phyloP scores from a whole-genome alignment of 257 asterid species.

The Euphrasia confusa region DNA sequence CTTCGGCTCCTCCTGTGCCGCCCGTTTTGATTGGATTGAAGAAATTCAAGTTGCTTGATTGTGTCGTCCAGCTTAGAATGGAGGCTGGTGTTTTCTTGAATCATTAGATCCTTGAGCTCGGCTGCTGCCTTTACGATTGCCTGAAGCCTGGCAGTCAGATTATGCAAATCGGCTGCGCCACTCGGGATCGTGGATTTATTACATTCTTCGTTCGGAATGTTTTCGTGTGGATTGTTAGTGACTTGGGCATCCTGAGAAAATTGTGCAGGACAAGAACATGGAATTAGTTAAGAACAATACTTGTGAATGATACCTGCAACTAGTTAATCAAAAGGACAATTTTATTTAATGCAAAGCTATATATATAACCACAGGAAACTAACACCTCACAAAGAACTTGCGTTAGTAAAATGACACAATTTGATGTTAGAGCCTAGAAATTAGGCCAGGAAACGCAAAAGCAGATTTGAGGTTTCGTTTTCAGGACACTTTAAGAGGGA shows the following conservation, averaged over 20 bases:
- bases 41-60: conserved; percentile 53
- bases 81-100: conserved; percentile 50
- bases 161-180: conserved; percentile 41
- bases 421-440: too few species aligned
- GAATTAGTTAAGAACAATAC: conserved; percentile 12
- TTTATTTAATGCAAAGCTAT: too few species aligned
- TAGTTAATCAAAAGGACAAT: not conserved
- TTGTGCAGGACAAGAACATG: conserved; percentile 18
- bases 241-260: conserved; percentile 42
- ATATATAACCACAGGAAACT: too few species aligned
- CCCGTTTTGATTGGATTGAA: conserved; percentile 55
- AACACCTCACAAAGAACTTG: too few species aligned
- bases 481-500: conserved; percentile 7
- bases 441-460: conserved; percentile 13
- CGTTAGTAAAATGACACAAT: not conserved
- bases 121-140: conserved; percentile 47
- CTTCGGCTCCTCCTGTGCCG: conserved; percentile 37
- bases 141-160: conserved; percentile 50
- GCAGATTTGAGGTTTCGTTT: not conserved
- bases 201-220: conserved; percentile 26
- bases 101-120: conserved; percentile 46
- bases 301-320: not conserved
- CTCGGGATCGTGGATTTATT: conserved; percentile 25
- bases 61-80: conserved; percentile 66
- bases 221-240: conserved; percentile 17